Conservation (phyloP, 148 eudicot species). For the Heliosperma pusillum region DNA sequence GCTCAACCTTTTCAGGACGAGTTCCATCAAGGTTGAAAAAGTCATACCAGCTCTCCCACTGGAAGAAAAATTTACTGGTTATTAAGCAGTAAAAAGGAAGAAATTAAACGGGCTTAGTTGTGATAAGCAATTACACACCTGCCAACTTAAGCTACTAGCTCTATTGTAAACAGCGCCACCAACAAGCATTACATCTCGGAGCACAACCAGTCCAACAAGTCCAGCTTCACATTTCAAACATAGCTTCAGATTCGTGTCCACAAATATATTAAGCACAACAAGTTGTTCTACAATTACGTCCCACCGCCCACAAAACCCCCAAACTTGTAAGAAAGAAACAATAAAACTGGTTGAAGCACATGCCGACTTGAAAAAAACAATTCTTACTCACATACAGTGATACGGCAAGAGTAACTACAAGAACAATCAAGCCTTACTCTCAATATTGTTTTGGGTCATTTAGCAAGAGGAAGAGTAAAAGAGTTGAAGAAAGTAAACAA, state of each 20-base stretch:
- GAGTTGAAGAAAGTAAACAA: background rate
- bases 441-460: too few species aligned
- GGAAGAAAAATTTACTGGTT: slow-evolving; percentile 17
- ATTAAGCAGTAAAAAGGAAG: slow-evolving; percentile 3
- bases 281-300: background rate
- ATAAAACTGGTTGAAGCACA: background rate
- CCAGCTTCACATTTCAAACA: slow-evolving; percentile 58
- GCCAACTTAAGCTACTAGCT: slow-evolving; percentile 72
- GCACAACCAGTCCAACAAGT: slow-evolving; percentile 75
- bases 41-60: slow-evolving; percentile 88
- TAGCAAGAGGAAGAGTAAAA: background rate
- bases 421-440: too few species aligned
- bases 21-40: slow-evolving; percentile 83
- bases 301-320: background rate
- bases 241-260: slow-evolving; percentile 5
- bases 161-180: slow-evolving; percentile 90
- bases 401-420: too few species aligned
- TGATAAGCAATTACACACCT: slow-evolving; percentile 38
- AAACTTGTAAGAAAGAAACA: too few species aligned
- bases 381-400: too few species aligned
- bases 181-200: slow-evolving; percentile 81
- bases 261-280: background rate
- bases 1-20: slow-evolving; percentile 71
- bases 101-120: background rate
- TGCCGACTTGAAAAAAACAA: background rate